Evolutionary conservation across 371 early-diverging fungal genomes (phyloP).

Genomic region (Saksenaea vasiformis): DNA sequence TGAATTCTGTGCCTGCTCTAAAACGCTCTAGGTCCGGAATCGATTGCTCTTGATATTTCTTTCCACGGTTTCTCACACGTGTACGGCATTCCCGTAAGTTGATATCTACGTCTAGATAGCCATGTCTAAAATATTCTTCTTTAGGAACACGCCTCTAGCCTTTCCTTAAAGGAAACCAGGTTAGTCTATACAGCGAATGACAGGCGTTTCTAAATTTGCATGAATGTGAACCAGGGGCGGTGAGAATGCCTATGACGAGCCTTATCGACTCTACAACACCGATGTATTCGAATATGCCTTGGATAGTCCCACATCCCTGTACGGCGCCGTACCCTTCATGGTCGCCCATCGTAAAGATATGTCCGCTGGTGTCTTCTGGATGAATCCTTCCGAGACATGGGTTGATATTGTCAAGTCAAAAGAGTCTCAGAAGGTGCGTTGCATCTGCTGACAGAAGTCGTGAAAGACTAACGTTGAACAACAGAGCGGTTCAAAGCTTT

Average conservation of each 20-base stretch:
- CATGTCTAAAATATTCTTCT: not conserved
- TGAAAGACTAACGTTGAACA: not conserved
- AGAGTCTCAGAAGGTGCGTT: constrained; percentile 22
- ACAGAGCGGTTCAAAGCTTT: constrained; percentile 17
- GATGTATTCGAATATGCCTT: constrained; percentile 97
- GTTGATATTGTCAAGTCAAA: constrained; percentile 82
- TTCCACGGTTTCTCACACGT: constrained; percentile 87
- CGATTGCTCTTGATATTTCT: constrained; percentile 90
- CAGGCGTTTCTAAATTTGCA: not conserved
- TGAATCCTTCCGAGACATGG: constrained; percentile 97
- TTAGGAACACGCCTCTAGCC: constrained; percentile 82
- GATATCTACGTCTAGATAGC: not conserved
- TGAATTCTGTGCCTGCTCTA: not conserved
- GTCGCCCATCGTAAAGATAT: constrained; percentile 76
- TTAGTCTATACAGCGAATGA: constrained; percentile 7
- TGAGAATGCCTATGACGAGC: constrained; percentile 80
- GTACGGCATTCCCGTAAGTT: constrained; percentile 86
- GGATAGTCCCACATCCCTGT: constrained; percentile 94
- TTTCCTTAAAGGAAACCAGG: constrained; percentile 84
- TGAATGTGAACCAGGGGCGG: constrained; percentile 53
- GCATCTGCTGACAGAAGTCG: not conserved
- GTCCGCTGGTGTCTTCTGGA: constrained; percentile 80
- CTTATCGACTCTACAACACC: constrained; percentile 96
- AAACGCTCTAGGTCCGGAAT: constrained; percentile 72
- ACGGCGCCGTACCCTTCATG: constrained; percentile 95